phyloP scores from a whole-genome alignment of 257 asterid species.

The Solanum dulcamara region DNA sequence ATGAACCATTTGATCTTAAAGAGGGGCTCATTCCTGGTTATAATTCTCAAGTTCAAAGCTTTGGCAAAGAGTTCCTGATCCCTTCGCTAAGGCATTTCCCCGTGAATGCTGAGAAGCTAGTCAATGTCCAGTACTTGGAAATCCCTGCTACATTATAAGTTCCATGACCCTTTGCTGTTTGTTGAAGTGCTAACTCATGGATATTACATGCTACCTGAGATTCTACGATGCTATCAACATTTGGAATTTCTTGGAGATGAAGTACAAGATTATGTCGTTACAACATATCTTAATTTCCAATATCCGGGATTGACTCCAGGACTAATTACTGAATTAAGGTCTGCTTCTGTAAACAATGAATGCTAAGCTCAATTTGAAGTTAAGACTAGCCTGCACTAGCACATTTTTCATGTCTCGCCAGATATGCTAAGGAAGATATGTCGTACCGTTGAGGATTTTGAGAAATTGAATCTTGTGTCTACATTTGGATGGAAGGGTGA shows the following conservation, averaged over 20 bases:
- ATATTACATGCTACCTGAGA: background rate
- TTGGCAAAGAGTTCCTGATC: background rate
- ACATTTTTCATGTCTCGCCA: background rate
- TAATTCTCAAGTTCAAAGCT: background rate
- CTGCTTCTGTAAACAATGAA: background rate
- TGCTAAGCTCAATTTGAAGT: background rate
- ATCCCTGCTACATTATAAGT: background rate
- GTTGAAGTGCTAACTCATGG: background rate
- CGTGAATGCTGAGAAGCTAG: background rate
- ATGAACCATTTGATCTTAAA: background rate
- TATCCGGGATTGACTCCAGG: background rate
- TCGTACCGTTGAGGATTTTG: background rate
- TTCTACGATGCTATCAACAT: too few relatives aligned
- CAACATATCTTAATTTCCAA: too few relatives aligned
- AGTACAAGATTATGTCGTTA: background rate
- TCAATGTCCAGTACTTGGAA: background rate
- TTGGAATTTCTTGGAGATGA: background rate
- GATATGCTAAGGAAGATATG: background rate
- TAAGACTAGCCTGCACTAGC: background rate
- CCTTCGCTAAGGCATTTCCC: background rate
- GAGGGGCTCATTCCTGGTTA: background rate
- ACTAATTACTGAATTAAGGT: background rate
- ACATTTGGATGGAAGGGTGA: background rate
- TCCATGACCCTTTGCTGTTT: background rate
- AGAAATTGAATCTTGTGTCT: background rate